Conservation (phyloP, 2,329 filamentous ascomycete species). For the Xylaria polymorpha region DNA sequence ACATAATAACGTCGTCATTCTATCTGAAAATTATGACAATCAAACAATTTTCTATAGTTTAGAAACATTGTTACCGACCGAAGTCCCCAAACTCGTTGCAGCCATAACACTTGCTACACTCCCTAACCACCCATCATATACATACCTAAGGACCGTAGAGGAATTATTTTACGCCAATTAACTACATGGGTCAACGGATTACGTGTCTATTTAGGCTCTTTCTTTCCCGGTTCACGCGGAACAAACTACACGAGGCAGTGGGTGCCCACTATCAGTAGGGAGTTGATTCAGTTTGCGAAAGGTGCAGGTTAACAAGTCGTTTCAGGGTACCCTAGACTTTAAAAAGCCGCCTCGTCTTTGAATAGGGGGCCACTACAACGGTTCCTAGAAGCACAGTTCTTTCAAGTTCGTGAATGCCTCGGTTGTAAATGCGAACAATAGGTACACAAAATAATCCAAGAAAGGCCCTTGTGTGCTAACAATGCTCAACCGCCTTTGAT, state of each 20-base stretch:
- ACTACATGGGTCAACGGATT: neutral
- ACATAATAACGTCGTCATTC: neutral
- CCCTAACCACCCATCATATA: neutral
- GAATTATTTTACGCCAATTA: neutral
- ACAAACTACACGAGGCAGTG: neutral
- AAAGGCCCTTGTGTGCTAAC: neutral
- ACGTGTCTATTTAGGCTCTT: neutral
- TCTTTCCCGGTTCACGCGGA: neutral
- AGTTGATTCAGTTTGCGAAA: neutral
- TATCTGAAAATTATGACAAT: neutral
- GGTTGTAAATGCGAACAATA: neutral
- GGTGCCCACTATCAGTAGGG: neutral
- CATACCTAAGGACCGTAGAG: neutral
- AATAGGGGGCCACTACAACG: neutral
- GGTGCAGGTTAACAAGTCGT: neutral
- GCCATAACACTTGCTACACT: neutral
- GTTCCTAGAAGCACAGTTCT: neutral
- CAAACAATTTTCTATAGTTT: neutral
- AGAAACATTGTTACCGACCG: neutral
- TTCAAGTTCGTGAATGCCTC: neutral
- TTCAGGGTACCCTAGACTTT: neutral
- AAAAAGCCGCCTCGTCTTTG: neutral
- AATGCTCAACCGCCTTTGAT: neutral
- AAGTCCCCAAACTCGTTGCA: neutral
- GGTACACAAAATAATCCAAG: neutral